Percentiles rank a stretch among this genome's conserved stretches.
Evolutionary conservation across 140 eudicot species (phyloP).

Genomic region (Oenanthe javanica): DNA sequence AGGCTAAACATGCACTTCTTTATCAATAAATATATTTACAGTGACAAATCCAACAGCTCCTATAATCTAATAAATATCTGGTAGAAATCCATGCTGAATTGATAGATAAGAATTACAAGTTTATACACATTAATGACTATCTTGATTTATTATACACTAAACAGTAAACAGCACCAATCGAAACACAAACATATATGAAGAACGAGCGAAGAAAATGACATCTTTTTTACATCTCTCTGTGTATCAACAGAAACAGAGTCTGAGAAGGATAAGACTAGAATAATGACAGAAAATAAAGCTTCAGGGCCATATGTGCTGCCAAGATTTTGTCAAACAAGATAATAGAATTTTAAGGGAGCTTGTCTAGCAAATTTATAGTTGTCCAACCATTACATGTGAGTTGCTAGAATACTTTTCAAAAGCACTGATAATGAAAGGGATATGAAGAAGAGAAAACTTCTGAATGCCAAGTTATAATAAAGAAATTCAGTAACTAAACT

Average conservation of each 20-base stretch:
- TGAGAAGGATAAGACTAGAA: background rate
- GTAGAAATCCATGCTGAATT: slow-evolving; percentile 1
- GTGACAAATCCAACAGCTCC: background rate
- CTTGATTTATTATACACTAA: background rate
- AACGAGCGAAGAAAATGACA: background rate
- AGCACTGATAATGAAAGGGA: too few species aligned
- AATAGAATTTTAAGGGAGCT: too few species aligned
- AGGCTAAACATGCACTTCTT: background rate
- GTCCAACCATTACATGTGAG: too few species aligned
- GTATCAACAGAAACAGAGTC: background rate
- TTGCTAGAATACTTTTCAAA: too few species aligned
- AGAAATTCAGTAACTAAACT: background rate
- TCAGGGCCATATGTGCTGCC: background rate
- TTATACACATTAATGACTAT: background rate
- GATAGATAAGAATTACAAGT: background rate
- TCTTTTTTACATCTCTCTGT: background rate
- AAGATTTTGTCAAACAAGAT: too few species aligned
- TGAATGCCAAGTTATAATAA: too few species aligned
- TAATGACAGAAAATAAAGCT: background rate
- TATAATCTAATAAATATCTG: slow-evolving; percentile 9
- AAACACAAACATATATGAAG: background rate
- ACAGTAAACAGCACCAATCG: background rate
- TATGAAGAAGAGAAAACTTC: too few species aligned
- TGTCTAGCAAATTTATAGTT: too few species aligned
- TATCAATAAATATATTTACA: background rate